These are phyloP conservation scores for Alternaria ethzedia DNA, from an alignment of 2,329 filamentous ascomycete genomes.

Conservation along the genomic window DNA sequence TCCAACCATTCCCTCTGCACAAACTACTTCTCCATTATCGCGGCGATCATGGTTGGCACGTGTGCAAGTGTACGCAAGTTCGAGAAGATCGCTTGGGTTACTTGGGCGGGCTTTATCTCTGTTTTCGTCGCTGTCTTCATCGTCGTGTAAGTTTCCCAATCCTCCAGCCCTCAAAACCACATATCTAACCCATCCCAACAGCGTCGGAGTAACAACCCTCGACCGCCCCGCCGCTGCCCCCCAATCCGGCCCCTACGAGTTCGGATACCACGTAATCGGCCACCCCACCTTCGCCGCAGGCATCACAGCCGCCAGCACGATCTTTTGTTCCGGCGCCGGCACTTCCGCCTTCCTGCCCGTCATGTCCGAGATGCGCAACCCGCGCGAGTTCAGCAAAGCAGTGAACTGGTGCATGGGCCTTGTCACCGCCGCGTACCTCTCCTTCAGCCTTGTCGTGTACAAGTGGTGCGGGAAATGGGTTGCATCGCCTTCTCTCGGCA, in stretches of 20 bases:
- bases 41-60: constrained; percentile 58
- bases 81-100: constrained; percentile 67
- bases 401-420: constrained; percentile 65
- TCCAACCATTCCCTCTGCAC: constrained; percentile 66
- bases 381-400: constrained; percentile 66
- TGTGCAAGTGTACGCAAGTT: constrained; percentile 65
- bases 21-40: constrained; percentile 65
- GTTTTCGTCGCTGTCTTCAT: constrained; percentile 66
- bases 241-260: constrained; percentile 63
- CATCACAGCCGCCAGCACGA: constrained; percentile 62
- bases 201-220: constrained; percentile 62
- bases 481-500: constrained; percentile 66
- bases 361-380: constrained; percentile 68
- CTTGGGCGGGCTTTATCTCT: constrained; percentile 65
- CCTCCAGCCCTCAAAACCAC: background rate
- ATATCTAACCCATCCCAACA: background rate
- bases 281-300: constrained; percentile 65
- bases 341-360: constrained; percentile 69
- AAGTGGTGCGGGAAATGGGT: constrained; percentile 68
- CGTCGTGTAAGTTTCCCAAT: constrained; percentile 49
- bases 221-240: constrained; percentile 67
- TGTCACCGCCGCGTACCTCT: constrained; percentile 64
- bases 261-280: constrained; percentile 64
- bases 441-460: constrained; percentile 67
- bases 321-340: constrained; percentile 66